Evolutionary conservation across 179 eudicot species (phyloP).

Genomic region (Nepenthes alata): DNA sequence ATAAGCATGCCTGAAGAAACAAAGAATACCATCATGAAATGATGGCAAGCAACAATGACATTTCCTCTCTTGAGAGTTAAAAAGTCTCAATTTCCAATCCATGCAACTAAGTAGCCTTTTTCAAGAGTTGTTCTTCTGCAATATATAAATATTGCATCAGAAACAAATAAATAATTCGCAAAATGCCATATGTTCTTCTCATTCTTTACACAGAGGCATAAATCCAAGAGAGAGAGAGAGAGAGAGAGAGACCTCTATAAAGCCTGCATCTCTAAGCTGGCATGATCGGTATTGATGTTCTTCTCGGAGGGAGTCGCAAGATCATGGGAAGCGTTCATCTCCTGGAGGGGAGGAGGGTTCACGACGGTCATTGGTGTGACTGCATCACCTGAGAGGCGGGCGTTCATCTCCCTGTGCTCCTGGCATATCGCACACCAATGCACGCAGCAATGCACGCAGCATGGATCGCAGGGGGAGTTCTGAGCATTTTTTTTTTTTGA

Average conservation of each 20-base stretch:
- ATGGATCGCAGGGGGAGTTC: conserved; percentile 95
- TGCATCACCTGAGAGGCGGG: conserved; percentile 60
- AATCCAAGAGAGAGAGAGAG: too few relatives aligned
- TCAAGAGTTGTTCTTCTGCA: too few relatives aligned
- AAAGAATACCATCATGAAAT: too few relatives aligned
- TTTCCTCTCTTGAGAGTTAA: too few relatives aligned
- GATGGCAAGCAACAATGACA: too few relatives aligned
- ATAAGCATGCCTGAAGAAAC: too few relatives aligned
- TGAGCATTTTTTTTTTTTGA: conserved; percentile 16
- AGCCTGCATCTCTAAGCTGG: conserved; percentile 67
- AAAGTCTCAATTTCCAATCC: too few relatives aligned
- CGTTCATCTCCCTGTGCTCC: conserved; percentile 94
- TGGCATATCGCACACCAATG: conserved; percentile 98
- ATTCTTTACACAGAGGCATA: too few relatives aligned
- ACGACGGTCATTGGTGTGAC: conserved; percentile 51
- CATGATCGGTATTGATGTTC: conserved; percentile 31
- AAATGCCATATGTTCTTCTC: too few relatives aligned
- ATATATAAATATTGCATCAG: too few relatives aligned
- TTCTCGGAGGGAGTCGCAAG: conserved; percentile 33
- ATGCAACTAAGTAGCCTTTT: too few relatives aligned
- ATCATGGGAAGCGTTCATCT: conserved; percentile 52
- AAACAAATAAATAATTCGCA: too few relatives aligned
- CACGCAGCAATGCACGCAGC: conserved; percentile 88
- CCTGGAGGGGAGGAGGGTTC: conserved; percentile 81
- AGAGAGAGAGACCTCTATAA: conserved; percentile 17